Evolutionary conservation across 768 basidiomycete species (phyloP).

Genomic region (Tylopilus rubrobrunneus): DNA sequence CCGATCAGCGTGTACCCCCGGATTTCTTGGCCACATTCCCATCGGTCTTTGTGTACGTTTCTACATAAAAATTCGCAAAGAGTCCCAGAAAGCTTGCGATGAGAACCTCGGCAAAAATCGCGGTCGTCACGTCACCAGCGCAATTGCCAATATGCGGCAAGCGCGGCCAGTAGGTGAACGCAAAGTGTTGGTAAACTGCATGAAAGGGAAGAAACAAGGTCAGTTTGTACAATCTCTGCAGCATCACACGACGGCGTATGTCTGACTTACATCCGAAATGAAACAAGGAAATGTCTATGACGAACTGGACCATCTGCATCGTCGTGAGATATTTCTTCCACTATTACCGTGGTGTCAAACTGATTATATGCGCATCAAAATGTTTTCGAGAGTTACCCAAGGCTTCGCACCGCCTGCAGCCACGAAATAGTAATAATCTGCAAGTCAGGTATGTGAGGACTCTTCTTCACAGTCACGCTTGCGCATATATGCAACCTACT

Average conservation of each 20-base stretch:
- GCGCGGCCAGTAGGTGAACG: slow-evolving; percentile 22
- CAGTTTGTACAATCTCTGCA: background rate
- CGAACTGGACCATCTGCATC: slow-evolving; percentile 27
- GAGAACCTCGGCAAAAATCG: slow-evolving; percentile 14
- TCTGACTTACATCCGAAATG: slow-evolving; percentile 22
- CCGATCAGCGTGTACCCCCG: background rate
- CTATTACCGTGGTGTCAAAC: slow-evolving; percentile 2
- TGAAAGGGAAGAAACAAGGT: background rate
- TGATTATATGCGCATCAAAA: background rate
- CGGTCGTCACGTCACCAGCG: slow-evolving; percentile 17
- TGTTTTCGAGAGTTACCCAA: slow-evolving; percentile 14
- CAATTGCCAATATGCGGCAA: slow-evolving; percentile 27
- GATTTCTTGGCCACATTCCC: background rate
- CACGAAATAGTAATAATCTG: slow-evolving; percentile 99
- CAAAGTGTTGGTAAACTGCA: slow-evolving; percentile 26
- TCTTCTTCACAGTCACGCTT: background rate
- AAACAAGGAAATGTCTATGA: slow-evolving; percentile 20
- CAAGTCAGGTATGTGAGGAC: background rate
- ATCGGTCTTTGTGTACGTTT: slow-evolving; percentile 16
- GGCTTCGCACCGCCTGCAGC: slow-evolving; percentile 59
- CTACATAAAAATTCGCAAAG: slow-evolving; percentile 24
- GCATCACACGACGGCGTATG: background rate
- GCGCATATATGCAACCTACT: slow-evolving; percentile 43
- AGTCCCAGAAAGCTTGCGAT: slow-evolving; percentile 21
- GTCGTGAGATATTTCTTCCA: slow-evolving; percentile 27